phyloP scores from a whole-genome alignment of 306 rosid genomes.

The Datisca glomerata region DNA sequence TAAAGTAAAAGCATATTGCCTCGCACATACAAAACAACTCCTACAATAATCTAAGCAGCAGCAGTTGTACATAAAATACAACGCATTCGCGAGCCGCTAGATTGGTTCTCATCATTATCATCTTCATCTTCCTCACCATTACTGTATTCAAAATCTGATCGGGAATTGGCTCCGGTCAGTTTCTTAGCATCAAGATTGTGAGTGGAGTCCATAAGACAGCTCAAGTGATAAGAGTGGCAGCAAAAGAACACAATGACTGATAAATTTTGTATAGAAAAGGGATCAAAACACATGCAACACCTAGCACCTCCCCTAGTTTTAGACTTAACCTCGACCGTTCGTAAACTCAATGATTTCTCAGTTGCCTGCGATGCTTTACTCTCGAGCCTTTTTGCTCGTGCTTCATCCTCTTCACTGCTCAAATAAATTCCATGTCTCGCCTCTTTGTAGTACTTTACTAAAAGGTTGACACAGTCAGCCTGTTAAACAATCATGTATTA shows the following conservation, averaged over 20 bases:
- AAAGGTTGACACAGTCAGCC: slow-evolving; percentile 87
- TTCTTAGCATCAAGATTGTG: slow-evolving; percentile 23
- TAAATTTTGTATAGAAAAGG: slow-evolving; percentile 64
- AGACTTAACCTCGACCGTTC: slow-evolving; percentile 50
- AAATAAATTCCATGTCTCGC: slow-evolving; percentile 76
- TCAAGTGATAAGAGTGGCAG: slow-evolving; percentile 40
- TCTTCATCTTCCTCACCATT: slow-evolving; percentile 39
- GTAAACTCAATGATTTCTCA: slow-evolving; percentile 38
- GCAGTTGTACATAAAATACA: slow-evolving; percentile 97
- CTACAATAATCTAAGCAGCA: slow-evolving; percentile 35
- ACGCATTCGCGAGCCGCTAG: slow-evolving; percentile 53
- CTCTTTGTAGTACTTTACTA: slow-evolving; percentile 79
- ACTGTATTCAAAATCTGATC: slow-evolving; percentile 22
- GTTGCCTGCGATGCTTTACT: slow-evolving; percentile 29
- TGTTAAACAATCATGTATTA: slow-evolving; percentile 25
- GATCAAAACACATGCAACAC: slow-evolving; percentile 97
- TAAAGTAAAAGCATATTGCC: background rate
- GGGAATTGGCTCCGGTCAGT: slow-evolving; percentile 19
- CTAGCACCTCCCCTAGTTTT: slow-evolving; percentile 88
- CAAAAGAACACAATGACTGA: slow-evolving; percentile 80
- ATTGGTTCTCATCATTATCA: slow-evolving; percentile 20
- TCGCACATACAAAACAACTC: slow-evolving; percentile 3
- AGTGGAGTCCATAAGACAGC: slow-evolving; percentile 77
- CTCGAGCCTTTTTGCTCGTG: slow-evolving; percentile 43
- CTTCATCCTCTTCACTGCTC: slow-evolving; percentile 62